A percentile compares a stretch with the other conserved stretches of the same genome.
Conservation (phyloP, 179 eudicot genomes). For the Camellia oleifera region DNA sequence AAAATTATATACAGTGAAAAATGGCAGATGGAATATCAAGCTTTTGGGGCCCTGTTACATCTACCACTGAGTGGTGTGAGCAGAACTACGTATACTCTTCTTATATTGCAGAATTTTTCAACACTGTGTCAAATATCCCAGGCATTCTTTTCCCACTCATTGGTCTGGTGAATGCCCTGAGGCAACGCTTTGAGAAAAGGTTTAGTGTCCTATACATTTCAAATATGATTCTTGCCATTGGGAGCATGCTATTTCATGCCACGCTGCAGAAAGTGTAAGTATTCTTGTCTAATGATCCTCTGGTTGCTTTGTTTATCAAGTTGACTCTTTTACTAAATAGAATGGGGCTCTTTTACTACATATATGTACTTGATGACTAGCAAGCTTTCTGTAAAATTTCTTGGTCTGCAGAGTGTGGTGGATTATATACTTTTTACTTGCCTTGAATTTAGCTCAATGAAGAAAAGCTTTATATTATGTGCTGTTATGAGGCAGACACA, state of each 20-base stretch:
- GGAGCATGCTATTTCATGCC: conserved; percentile 67
- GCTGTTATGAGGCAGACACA: too few species aligned
- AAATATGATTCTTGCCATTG: conserved; percentile 63
- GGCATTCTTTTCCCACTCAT: conserved; percentile 52
- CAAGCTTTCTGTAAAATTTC: too few species aligned
- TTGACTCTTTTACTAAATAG: neutral
- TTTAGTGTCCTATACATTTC: conserved; percentile 67
- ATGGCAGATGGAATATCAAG: conserved; percentile 56
- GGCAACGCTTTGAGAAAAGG: conserved; percentile 74
- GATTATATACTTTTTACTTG: too few species aligned
- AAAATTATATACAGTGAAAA: conserved; percentile 6
- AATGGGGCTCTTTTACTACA: neutral
- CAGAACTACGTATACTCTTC: conserved; percentile 55
- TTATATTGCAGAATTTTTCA: conserved; percentile 65
- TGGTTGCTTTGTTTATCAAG: neutral
- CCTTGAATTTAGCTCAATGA: too few species aligned
- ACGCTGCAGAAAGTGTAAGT: conserved; percentile 65
- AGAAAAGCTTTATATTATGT: too few species aligned
- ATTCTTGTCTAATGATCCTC: neutral
- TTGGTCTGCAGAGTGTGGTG: too few species aligned
- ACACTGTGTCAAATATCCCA: conserved; percentile 64
- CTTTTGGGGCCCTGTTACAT: conserved; percentile 86
- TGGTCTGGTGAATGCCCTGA: conserved; percentile 60
- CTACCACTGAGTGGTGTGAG: conserved; percentile 74
- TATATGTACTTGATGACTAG: too few species aligned